Evolutionary conservation across 345 rosid species (phyloP).

Genomic region (Clausena lansium): DNA sequence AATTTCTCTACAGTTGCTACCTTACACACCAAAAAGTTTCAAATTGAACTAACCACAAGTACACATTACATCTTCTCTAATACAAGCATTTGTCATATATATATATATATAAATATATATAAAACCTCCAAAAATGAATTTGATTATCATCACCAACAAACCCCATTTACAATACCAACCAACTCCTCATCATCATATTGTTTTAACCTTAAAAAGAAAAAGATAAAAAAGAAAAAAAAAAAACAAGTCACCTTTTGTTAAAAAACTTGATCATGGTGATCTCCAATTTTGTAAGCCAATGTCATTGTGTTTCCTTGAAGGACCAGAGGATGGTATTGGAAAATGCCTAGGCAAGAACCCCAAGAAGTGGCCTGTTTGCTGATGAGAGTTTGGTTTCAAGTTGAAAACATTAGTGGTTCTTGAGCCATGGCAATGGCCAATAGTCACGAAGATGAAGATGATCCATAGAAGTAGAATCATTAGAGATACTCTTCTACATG

Average conservation of each 20-base stretch:
- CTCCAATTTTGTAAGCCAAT: constrained; percentile 69
- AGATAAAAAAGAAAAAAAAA: background rate
- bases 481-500: constrained; percentile 28
- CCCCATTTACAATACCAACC: constrained; percentile 11
- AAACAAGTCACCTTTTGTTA: constrained; percentile 22
- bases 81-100: background rate
- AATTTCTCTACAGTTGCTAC: constrained; percentile 2
- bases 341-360: constrained; percentile 78
- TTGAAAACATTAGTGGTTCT: constrained; percentile 47
- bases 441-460: constrained; percentile 19
- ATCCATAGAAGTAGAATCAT: constrained; percentile 16
- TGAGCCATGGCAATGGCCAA: constrained; percentile 43
- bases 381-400: constrained; percentile 32
- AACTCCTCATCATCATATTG: background rate
- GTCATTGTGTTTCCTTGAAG: constrained; percentile 87
- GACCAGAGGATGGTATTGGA: constrained; percentile 86
- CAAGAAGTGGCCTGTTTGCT: constrained; percentile 53
- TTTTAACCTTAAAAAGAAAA: background rate
- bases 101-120: background rate
- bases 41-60: constrained; percentile 8
- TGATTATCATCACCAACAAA: constrained; percentile 4
- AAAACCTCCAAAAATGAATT: constrained; percentile 15
- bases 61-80: constrained; percentile 1
- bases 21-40: background rate
- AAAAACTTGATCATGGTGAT: constrained; percentile 35